Conservation (phyloP, 2,329 filamentous ascomycete genomes). For the Sclerotinia spermophila region DNA sequence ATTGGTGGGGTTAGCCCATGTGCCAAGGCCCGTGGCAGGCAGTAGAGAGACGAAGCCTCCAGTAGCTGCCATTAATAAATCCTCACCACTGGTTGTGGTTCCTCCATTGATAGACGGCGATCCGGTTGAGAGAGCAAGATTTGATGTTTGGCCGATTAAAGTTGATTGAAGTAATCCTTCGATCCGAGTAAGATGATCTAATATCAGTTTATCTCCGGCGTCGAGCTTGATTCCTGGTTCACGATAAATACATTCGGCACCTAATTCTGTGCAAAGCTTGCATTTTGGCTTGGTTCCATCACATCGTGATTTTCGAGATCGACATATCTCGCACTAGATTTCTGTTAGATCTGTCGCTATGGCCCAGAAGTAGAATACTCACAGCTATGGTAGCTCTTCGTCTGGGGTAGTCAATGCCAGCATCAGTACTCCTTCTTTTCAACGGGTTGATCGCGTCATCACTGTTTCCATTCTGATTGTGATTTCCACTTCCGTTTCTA, state of each 20-base stretch:
- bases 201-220: constrained; percentile 79
- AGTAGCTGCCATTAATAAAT: constrained; percentile 45
- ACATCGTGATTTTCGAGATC: constrained; percentile 74
- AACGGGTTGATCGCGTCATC: constrained; percentile 57
- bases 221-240: constrained; percentile 85
- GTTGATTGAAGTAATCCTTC: constrained; percentile 74
- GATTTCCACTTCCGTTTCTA: constrained; percentile 17
- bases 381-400: constrained; percentile 64
- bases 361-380: constrained; percentile 37
- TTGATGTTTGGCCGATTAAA: constrained; percentile 50
- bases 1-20: constrained; percentile 64
- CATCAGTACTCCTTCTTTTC: constrained; percentile 60
- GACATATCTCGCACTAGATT: constrained; percentile 71
- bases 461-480: constrained; percentile 31
- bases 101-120: constrained; percentile 64
- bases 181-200: constrained; percentile 74
- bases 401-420: constrained; percentile 59
- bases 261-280: constrained; percentile 76
- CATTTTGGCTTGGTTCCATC: constrained; percentile 79
- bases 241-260: constrained; percentile 78
- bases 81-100: constrained; percentile 57
- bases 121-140: constrained; percentile 55
- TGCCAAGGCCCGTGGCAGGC: constrained; percentile 64
- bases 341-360: constrained; percentile 22
- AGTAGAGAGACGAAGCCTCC: constrained; percentile 51